Evolutionary conservation across 345 rosid genomes (phyloP).

Genomic region (Pelargonium nanum): DNA sequence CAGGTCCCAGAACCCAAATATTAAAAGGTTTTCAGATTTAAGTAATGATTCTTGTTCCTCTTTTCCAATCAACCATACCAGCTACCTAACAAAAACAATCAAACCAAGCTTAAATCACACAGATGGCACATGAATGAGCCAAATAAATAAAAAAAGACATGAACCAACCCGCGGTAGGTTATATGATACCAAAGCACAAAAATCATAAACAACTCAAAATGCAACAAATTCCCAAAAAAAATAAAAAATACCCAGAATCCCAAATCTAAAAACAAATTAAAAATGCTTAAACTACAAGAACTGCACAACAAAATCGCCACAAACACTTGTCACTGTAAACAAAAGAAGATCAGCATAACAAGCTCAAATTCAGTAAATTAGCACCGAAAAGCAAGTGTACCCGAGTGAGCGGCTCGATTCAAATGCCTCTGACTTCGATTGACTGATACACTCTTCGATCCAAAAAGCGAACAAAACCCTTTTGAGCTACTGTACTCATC

Average conservation of each 20-base stretch:
- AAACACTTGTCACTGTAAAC: neutral
- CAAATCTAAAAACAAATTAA: neutral
- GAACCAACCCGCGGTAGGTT: neutral
- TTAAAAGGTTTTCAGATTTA: neutral
- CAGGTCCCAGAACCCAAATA: neutral
- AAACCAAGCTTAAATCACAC: neutral
- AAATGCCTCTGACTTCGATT: slow-evolving; percentile 14
- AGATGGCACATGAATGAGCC: slow-evolving; percentile 2
- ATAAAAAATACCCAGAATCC: neutral
- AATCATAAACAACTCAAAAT: neutral
- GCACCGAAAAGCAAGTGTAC: slow-evolving; percentile 3
- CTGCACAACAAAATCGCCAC: neutral
- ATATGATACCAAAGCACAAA: too few species aligned
- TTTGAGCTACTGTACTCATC: slow-evolving; percentile 23
- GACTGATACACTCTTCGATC: slow-evolving; percentile 6
- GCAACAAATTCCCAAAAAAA: slow-evolving; percentile 3
- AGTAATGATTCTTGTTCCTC: neutral
- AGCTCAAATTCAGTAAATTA: neutral
- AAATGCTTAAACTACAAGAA: neutral
- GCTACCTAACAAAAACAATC: neutral
- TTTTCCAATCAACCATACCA: neutral
- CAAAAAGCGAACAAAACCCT: slow-evolving; percentile 17
- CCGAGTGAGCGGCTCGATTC: slow-evolving; percentile 8
- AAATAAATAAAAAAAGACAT: neutral
- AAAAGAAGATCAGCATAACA: neutral